phyloP scores from a whole-genome alignment of 108 stramenopile genomes.

The Nannochloropsis oceanica region DNA sequence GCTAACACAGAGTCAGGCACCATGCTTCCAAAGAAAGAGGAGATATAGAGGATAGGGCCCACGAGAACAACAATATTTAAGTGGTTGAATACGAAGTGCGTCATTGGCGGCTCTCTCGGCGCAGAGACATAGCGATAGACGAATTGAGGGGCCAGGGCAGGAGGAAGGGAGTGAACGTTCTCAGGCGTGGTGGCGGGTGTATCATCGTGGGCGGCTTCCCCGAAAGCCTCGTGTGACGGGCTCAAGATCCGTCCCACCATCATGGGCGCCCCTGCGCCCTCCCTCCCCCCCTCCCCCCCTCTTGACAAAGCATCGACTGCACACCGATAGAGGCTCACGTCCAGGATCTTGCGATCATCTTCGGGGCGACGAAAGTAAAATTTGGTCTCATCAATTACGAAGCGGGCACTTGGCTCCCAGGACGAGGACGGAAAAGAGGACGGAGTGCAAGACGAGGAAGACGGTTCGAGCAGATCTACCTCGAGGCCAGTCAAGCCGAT shows the following conservation, averaged over 20 bases:
- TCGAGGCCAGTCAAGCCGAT: not conserved
- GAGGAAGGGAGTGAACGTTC: not conserved
- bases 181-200: not conserved
- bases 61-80: not conserved
- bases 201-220: not conserved
- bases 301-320: not conserved
- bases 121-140: not conserved
- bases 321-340: not conserved
- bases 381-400: not conserved
- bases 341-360: not conserved
- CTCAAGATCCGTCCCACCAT: not conserved
- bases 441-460: not conserved
- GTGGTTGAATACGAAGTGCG: not conserved
- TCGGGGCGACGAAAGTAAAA: not conserved
- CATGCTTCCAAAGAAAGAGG: not conserved
- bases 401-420: not conserved
- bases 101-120: not conserved
- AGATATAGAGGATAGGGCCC: not conserved
- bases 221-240: not conserved
- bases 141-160: not conserved
- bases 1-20: not conserved
- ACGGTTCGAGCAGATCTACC: not conserved
- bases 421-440: not conserved
- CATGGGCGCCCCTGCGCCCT: not conserved
- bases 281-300: not conserved